Evolutionary conservation across 208 protist species (phyloP).

Genomic region (Cochliopodium minus): DNA sequence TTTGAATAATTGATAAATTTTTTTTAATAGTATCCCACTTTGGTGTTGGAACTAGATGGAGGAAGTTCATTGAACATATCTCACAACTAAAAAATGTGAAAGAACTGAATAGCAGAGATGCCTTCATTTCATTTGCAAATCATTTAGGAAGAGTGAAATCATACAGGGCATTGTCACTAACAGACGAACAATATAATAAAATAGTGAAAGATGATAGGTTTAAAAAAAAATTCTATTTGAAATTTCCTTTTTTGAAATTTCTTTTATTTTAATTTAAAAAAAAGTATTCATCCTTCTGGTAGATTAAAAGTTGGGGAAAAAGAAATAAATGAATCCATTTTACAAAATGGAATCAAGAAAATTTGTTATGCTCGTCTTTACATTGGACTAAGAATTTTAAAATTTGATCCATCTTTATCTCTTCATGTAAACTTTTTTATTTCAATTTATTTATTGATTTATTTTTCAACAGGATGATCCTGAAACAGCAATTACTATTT

Average conservation of each 20-base stretch:
- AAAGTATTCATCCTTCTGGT: not conserved
- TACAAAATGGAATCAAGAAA: not conserved
- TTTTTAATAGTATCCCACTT: no score
- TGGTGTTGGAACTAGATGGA: no score
- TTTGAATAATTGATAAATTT: no score
- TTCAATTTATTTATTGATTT: no score
- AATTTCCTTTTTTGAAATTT: no score
- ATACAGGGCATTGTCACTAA: not conserved
- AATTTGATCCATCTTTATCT: not conserved
- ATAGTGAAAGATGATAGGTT: not conserved
- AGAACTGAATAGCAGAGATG: not conserved
- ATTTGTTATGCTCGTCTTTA: not conserved
- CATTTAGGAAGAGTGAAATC: not conserved
- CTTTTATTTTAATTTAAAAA: no score
- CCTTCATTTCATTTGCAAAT: not conserved
- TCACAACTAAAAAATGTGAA: not conserved
- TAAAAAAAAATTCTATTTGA: no score
- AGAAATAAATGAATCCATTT: not conserved
- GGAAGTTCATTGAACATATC: no score
- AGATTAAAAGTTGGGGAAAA: not conserved
- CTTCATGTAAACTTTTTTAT: no score
- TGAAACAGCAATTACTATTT: not conserved
- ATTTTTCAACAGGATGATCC: not conserved
- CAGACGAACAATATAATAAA: not conserved
- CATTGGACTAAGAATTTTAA: not conserved